These are phyloP conservation scores for Boeremia exigua DNA, from an alignment of 2,329 filamentous ascomycete genomes.

Conservation along the genomic window DNA sequence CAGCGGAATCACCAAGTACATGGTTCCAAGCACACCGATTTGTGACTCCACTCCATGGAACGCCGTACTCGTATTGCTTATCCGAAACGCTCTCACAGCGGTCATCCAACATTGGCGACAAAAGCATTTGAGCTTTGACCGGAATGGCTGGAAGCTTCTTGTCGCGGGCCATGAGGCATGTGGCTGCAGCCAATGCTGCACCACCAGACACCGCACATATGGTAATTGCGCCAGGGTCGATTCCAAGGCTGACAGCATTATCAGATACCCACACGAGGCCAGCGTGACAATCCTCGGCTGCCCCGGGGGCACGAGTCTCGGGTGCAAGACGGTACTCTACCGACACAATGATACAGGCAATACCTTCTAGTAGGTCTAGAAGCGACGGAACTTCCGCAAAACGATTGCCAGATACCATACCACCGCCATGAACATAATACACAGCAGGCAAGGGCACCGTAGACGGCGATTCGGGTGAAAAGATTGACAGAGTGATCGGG, in stretches of 20 bases:
- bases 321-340: background rate
- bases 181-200: background rate
- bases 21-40: background rate
- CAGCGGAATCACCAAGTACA: background rate
- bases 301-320: background rate
- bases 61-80: background rate
- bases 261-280: background rate
- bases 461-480: background rate
- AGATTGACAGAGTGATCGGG: background rate
- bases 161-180: background rate
- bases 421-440: background rate
- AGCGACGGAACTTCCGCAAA: background rate
- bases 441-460: background rate
- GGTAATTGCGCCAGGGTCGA: background rate
- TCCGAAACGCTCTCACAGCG: background rate
- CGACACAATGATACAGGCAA: background rate
- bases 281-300: background rate
- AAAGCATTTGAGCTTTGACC: background rate
- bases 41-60: background rate
- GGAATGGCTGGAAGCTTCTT: background rate
- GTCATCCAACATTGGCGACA: background rate
- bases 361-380: background rate
- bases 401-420: background rate
- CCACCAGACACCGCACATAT: background rate
- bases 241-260: background rate